Evolutionary conservation across 768 basidiomycete genomes (phyloP).

Genomic region (Cystoderma amianthinum): DNA sequence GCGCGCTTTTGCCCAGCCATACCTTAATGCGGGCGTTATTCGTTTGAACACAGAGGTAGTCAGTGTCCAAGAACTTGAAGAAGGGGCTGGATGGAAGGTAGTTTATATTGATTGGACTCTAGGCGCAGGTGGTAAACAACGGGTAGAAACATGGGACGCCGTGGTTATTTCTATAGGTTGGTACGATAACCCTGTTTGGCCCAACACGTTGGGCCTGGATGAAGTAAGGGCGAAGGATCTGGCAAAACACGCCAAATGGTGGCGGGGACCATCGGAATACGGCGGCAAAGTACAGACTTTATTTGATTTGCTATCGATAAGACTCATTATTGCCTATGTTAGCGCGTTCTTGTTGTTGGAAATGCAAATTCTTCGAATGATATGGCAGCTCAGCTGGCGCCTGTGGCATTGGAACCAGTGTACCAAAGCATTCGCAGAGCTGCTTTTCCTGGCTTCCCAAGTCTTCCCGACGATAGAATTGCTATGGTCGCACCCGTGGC

Average conservation of each 20-base stretch:
- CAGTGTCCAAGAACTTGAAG: constrained; percentile 25
- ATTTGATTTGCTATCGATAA: not conserved
- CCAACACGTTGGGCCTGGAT: constrained; percentile 33
- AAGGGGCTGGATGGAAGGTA: constrained; percentile 30
- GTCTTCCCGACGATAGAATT: constrained; percentile 35
- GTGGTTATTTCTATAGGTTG: constrained; percentile 39
- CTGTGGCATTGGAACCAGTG: constrained; percentile 29
- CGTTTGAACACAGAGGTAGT: constrained; percentile 33
- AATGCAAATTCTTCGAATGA: constrained; percentile 51
- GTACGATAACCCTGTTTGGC: constrained; percentile 40
- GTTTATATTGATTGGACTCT: constrained; percentile 26
- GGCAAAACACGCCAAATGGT: constrained; percentile 34
- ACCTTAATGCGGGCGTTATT: constrained; percentile 22
- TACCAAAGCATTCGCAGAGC: constrained; percentile 39
- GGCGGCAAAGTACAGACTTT: constrained; percentile 23
- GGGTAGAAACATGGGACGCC: constrained; percentile 39
- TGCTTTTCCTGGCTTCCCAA: constrained; percentile 28
- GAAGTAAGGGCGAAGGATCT: constrained; percentile 22
- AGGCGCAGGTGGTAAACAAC: constrained; percentile 9
- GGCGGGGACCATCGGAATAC: constrained; percentile 29
- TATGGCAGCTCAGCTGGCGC: constrained; percentile 37
- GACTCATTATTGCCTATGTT: not conserved
- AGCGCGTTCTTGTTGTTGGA: constrained; percentile 41
- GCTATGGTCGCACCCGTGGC: constrained; percentile 32
- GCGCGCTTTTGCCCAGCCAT: constrained; percentile 24